Conservation (phyloP, 495 filamentous ascomycete species). For the Umbilicaria muhlenbergii region DNA sequence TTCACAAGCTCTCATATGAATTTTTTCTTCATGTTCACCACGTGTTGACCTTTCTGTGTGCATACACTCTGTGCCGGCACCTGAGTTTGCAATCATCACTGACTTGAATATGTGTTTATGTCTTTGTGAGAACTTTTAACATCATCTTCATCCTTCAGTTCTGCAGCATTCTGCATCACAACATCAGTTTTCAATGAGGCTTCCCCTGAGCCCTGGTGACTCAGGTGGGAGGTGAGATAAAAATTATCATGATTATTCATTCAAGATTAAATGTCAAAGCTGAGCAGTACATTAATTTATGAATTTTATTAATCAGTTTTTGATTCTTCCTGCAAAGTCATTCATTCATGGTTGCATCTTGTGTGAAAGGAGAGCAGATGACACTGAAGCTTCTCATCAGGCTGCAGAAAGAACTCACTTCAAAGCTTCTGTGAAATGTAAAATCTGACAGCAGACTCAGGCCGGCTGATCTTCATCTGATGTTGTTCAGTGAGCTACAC, state of each 20-base stretch:
- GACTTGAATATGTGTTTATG: conserved; percentile 12
- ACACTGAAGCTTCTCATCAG: conserved; percentile 7
- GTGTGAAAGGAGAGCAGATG: conserved; percentile 14
- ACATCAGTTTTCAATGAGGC: conserved; percentile 13
- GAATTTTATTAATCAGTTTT: conserved; percentile 17
- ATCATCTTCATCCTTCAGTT: conserved; percentile 10
- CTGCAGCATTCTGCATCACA: conserved; percentile 12
- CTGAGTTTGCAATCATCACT: conserved; percentile 3
- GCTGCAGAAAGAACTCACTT: too few relatives aligned
- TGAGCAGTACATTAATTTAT: conserved; percentile 25
- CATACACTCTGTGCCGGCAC: conserved; percentile 16
- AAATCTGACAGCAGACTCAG: too few relatives aligned
- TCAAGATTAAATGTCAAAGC: conserved; percentile 14
- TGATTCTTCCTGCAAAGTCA: conserved; percentile 20
- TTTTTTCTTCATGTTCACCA: conserved; percentile 20
- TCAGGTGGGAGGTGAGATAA: conserved; percentile 7
- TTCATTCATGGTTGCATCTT: conserved; percentile 23
- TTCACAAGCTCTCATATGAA: conserved; percentile 16
- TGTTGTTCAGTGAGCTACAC: conserved; percentile 19
- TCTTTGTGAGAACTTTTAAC: conserved; percentile 11
- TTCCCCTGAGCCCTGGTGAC: conserved; percentile 10
- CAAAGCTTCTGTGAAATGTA: too few relatives aligned
- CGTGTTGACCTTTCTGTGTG: conserved; percentile 11
- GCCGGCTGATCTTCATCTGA: not conserved
- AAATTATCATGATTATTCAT: conserved; percentile 8